phyloP scores from a whole-genome alignment of 139 green algal species.

The Zygnema cylindricum region DNA sequence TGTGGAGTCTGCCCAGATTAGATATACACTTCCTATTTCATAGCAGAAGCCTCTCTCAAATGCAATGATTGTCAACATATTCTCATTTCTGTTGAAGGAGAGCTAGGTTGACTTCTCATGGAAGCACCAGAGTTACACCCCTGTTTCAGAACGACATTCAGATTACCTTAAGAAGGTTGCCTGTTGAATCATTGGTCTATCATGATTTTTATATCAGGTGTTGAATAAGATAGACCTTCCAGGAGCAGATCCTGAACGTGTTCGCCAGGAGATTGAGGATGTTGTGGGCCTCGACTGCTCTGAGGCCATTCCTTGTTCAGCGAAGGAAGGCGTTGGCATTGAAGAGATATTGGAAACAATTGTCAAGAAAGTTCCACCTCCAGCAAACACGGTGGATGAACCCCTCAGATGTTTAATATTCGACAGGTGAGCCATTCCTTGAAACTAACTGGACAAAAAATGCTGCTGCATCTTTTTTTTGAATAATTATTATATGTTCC shows the following conservation, averaged over 20 bases:
- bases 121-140: slow-evolving; percentile 70
- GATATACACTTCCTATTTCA: too few relatives aligned
- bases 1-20: too few relatives aligned
- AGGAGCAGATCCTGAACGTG: slow-evolving; percentile 88
- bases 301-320: slow-evolving; percentile 72
- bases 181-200: too few relatives aligned
- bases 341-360: slow-evolving; percentile 91
- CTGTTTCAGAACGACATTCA: too few relatives aligned
- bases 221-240: slow-evolving; percentile 99
- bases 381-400: slow-evolving; percentile 74
- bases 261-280: slow-evolving; percentile 94
- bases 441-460: too few relatives aligned
- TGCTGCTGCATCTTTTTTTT: too few relatives aligned
- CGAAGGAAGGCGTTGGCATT: slow-evolving; percentile 86
- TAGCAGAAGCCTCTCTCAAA: too few relatives aligned
- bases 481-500: too few relatives aligned
- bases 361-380: slow-evolving; percentile 79
- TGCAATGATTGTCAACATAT: too few relatives aligned
- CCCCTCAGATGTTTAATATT: slow-evolving; percentile 92
- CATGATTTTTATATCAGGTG: too few relatives aligned
- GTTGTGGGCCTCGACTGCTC: slow-evolving; percentile 89
- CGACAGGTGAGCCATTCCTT: slow-evolving; percentile 78
- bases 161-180: too few relatives aligned
- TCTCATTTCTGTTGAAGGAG: slow-evolving; percentile 94
- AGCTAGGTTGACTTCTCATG: slow-evolving; percentile 94